A percentile compares a stretch with the other conserved stretches of the same genome.
Conservation (phyloP, 1,284 basidiomycete genomes). For the Phlebopus sp. region DNA sequence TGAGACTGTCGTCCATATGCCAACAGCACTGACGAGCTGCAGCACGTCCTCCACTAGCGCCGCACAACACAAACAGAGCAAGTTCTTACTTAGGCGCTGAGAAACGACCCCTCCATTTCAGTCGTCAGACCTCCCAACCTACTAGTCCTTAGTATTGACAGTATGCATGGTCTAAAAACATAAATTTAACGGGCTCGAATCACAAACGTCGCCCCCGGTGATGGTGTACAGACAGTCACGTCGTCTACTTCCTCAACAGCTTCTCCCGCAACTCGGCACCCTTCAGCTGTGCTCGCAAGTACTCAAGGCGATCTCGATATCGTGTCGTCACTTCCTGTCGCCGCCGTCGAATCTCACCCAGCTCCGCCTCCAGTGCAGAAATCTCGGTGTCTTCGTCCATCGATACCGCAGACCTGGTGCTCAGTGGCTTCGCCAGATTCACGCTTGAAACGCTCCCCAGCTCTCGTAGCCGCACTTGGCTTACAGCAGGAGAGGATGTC, state of each 20-base stretch:
- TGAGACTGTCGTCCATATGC: constrained; percentile 18
- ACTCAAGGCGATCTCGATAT: constrained; percentile 66
- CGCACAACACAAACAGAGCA: background rate
- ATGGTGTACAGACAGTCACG: background rate
- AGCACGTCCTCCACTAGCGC: background rate
- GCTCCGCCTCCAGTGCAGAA: constrained; percentile 37
- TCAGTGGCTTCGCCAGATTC: constrained; percentile 45
- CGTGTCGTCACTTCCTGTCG: constrained; percentile 60
- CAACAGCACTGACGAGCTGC: background rate
- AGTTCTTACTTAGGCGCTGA: background rate
- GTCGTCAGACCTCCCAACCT: too few species aligned
- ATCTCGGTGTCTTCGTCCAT: constrained; percentile 35
- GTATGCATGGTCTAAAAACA: background rate
- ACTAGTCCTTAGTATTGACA: too few species aligned
- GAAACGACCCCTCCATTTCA: background rate
- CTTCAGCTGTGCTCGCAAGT: constrained; percentile 67
- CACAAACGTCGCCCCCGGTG: background rate
- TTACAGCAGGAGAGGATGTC: constrained; percentile 15
- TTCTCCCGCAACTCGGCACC: constrained; percentile 74
- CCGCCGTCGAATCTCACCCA: constrained; percentile 60
- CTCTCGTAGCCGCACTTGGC: constrained; percentile 24
- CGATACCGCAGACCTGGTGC: constrained; percentile 50
- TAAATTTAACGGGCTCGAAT: background rate
- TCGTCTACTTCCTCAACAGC: constrained; percentile 49
- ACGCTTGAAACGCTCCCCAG: constrained; percentile 46